phyloP scores from a whole-genome alignment of 306 rosid species.

The Quercus wislizeni region DNA sequence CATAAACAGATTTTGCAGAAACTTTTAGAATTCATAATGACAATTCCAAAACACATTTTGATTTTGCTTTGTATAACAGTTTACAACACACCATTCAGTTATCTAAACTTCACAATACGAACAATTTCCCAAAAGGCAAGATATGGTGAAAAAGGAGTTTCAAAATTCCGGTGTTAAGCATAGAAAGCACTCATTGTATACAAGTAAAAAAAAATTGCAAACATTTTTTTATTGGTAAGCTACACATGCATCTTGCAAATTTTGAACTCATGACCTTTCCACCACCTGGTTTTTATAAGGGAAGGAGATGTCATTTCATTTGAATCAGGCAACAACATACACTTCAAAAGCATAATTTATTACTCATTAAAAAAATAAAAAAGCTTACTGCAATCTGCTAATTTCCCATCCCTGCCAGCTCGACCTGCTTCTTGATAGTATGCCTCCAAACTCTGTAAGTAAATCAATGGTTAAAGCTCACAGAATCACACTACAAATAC shows the following conservation, averaged over 20 bases:
- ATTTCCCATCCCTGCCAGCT: slow-evolving; percentile 94
- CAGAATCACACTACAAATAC: neutral
- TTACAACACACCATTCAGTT: neutral
- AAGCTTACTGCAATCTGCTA: slow-evolving; percentile 82
- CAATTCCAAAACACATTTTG: neutral
- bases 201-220: neutral
- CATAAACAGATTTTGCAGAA: neutral
- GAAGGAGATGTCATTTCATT: no score
- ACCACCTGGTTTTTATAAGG: no score
- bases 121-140: neutral
- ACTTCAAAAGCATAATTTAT: no score
- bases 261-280: no score
- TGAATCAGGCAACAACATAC: neutral
- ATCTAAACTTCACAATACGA: neutral
- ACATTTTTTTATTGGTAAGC: no score
- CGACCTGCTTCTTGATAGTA: slow-evolving; percentile 98
- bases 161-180: neutral
- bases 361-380: neutral
- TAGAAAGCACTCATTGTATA: neutral
- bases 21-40: neutral
- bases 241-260: no score
- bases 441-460: slow-evolving; percentile 83
- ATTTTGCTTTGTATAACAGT: neutral
- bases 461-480: slow-evolving; percentile 21
- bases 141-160: slow-evolving; percentile 13